Evolutionary conservation across 805 yeast species (phyloP).

Genomic region (Yarrowia bubula): DNA sequence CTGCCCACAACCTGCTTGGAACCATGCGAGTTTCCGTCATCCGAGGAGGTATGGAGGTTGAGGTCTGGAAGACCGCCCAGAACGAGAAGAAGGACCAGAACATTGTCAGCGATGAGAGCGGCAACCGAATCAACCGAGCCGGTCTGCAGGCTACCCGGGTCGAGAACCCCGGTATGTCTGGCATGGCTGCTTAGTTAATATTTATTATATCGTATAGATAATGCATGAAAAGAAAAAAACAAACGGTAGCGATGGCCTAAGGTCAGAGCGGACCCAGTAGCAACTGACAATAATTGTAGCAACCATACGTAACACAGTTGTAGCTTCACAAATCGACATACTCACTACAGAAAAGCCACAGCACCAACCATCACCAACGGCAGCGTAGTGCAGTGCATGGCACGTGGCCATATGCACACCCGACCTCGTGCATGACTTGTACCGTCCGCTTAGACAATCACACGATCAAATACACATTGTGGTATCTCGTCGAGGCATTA

Average conservation of each 20-base stretch:
- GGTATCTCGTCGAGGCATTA: too few species aligned
- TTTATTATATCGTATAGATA: constrained; percentile 23
- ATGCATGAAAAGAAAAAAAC: not conserved
- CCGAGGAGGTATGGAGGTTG: constrained; percentile 75
- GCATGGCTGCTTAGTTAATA: constrained; percentile 54
- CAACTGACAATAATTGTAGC: too few species aligned
- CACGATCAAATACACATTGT: too few species aligned
- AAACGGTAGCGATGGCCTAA: not conserved
- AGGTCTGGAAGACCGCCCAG: constrained; percentile 76
- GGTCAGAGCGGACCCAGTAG: not conserved
- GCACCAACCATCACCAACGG: too few species aligned
- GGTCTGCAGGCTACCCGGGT: constrained; percentile 58
- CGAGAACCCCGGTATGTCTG: constrained; percentile 48
- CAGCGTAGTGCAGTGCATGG: too few species aligned
- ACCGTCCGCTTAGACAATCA: too few species aligned
- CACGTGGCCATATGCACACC: too few species aligned
- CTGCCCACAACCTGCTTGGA: constrained; percentile 85
- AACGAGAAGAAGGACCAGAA: constrained; percentile 63
- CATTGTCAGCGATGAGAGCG: constrained; percentile 52
- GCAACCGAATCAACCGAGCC: constrained; percentile 56
- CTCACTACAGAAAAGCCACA: too few species aligned
- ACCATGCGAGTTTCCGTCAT: constrained; percentile 91
- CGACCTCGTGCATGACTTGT: too few species aligned
- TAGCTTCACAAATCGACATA: too few species aligned
- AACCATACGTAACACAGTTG: too few species aligned